Conservation (phyloP, 2,329 filamentous ascomycete genomes). For the Colletotrichum nymphaeae region DNA sequence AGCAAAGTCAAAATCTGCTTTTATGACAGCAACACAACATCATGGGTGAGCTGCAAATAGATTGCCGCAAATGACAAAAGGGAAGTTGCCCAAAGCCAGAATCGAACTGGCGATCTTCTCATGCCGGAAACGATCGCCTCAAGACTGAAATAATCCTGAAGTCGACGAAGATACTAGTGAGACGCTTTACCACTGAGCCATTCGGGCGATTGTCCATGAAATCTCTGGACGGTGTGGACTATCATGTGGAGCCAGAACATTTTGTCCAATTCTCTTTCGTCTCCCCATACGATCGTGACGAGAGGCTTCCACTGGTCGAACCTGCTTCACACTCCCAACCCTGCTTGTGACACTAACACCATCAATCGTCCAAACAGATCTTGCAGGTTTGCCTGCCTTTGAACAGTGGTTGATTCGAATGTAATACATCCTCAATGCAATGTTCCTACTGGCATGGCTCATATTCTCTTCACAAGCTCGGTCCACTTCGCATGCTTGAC, state of each 20-base stretch:
- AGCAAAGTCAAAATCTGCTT: not conserved
- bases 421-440: not conserved
- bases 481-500: too few relatives aligned
- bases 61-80: not conserved
- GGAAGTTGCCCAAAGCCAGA: not conserved
- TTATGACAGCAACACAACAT: not conserved
- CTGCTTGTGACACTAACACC: not conserved
- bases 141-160: not conserved
- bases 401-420: too few relatives aligned
- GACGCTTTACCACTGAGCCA: constrained; percentile 11
- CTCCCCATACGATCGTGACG: too few relatives aligned
- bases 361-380: not conserved
- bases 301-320: not conserved
- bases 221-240: not conserved
- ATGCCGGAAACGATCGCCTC: not conserved
- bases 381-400: not conserved
- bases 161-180: not conserved
- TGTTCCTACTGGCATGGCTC: not conserved
- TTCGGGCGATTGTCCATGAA: not conserved
- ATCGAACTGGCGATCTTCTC: constrained; percentile 8
- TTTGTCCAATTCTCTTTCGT: too few relatives aligned
- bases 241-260: not conserved
- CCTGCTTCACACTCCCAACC: not conserved
- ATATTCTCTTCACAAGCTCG: too few relatives aligned
- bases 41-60: too few relatives aligned